phyloP scores from a whole-genome alignment of 164 flowering plant genomes.

The Nymphaea colorata region DNA sequence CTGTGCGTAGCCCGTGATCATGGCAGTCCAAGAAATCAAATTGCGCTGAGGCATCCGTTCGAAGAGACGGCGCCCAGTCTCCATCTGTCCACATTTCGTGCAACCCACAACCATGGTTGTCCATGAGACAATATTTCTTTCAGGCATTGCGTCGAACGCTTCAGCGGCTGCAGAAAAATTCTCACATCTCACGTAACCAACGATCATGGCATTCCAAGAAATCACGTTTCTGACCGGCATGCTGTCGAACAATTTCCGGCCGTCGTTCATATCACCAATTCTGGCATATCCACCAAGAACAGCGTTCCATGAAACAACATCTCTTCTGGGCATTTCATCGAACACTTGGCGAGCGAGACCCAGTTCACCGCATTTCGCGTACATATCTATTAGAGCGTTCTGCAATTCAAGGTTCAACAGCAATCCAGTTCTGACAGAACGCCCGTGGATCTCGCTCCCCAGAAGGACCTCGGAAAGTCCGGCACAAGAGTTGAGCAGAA shows the following conservation, averaged over 20 bases:
- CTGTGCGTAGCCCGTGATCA: conserved; percentile 14
- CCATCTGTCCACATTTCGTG: neutral
- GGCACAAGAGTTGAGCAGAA: conserved; percentile 21
- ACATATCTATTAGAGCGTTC: conserved; percentile 24
- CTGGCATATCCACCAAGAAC: conserved; percentile 19
- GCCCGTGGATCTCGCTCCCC: conserved; percentile 18
- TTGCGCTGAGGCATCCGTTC: conserved; percentile 14
- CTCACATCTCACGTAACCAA: neutral
- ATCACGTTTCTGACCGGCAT: conserved; percentile 22
- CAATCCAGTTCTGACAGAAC: conserved; percentile 13
- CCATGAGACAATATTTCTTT: conserved; percentile 5
- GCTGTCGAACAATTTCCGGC: conserved; percentile 11
- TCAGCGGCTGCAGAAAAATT: neutral
- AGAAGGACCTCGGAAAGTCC: conserved; percentile 2
- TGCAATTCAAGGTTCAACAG: conserved; percentile 6
- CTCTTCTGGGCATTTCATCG: conserved; percentile 21
- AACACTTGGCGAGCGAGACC: conserved; percentile 6
- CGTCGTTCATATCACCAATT: conserved; percentile 7
- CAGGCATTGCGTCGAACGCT: conserved; percentile 4
- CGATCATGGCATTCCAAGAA: conserved; percentile 11
- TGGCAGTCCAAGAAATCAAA: conserved; percentile 27
- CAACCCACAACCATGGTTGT: conserved; percentile 1
- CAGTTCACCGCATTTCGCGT: conserved; percentile 17
- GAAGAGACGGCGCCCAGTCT: neutral
- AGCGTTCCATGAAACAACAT: conserved; percentile 19